Evolutionary conservation across 2,329 filamentous ascomycete genomes (phyloP), one percentile per base, ranked within the genome.

Genomic region (Ascochyta lentis): DNA sequence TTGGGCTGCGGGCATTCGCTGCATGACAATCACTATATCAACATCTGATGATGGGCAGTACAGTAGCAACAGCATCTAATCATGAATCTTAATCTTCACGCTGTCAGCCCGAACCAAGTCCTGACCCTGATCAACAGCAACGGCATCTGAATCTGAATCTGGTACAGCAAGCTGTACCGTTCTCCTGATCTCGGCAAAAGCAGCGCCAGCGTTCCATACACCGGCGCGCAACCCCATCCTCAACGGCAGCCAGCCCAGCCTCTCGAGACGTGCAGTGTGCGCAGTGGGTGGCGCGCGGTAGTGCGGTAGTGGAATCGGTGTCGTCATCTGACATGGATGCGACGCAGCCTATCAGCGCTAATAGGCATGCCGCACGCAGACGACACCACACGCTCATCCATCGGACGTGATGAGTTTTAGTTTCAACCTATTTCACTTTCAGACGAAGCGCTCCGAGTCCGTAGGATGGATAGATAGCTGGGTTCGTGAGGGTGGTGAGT

Each of bases 21-120:
- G 58, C 61, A 58, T 49, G 31, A 60, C 61, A 51, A 61, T 64
- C 61, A 56, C 56, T 64, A 56, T 49, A 26, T 44, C 6, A 23
- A 31, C 37, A 29, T 51, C 31, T 40, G 38, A 56, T 26, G 38
- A 51, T 26, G 22, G 49, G 42, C 43, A 29, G 34, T 26, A 26
- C 52, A 49, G 50, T 44, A 39, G 51, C 38, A 47, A 51, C 31
- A 56, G 37, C 40, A 50, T 45, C 24, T 57, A 52, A 49, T 57
- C 40, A 52, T 41, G 39, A 48, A 57, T 29, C 29, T 15, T 44
- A 49, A 49, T 52, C 37, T 34, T 55, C 41, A 45, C 46, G 27
- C 15, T 7, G 10, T n/a, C 13, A 10, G 12, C 16, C 9, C 35
- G 37, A 22, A 27, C 16, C 37, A 16, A 22, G 13, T 8, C n/a